Base-by-base conservation (phyloP, 2,329 filamentous ascomycete species). In the Ascocoryne sarcoides region DNA sequence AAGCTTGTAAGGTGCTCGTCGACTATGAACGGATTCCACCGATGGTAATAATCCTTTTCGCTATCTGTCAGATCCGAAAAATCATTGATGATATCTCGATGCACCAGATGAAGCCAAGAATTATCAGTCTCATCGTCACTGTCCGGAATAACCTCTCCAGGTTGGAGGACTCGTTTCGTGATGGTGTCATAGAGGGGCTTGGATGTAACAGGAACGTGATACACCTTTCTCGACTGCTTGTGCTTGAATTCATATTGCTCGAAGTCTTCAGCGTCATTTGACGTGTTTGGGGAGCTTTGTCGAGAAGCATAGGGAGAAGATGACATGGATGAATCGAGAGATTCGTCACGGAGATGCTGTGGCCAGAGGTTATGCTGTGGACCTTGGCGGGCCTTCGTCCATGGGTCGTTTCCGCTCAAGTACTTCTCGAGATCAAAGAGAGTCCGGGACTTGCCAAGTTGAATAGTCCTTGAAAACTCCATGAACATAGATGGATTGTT, bases 361-460 rank as follows among this genome's bases (percentile, higher is more conserved):
- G 52, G 40, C 34, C 32, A 46, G 5, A 32, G 23, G 35, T 64
- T 58, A 36, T 68, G 56, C 2, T 62, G 50, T 0, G 64, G 59
- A 0, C 65, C 66, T 29, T 67, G 53, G 3, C 70, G 65, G 5
- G 63, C 62, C 12, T 56, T 62, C 4, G 64, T 46, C 66, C 67
- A 73, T 1, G 67, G 65, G 9, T 66, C 56, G 44, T 75, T 69
- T 7, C 69, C 68, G 2, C 61, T 55, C 12, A 67, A 48, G 39
- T 63, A 65, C 15, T 62, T 63, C 15, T 67, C 62, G 30, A 75
- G 47, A 40, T 69, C 63, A 16, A 75, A 67, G 0, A 65, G 58
- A 42, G 65, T 65, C 2, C 58, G 57, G 2, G 69, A 61, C 12
- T 59, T 62, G 2, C 62, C 62, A 2, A 74, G 59, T 43, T 70